Percentiles rank a stretch among this genome's conserved stretches.
Evolutionary conservation across 441 rosid species (phyloP).

Genomic region (Gossypium laxum): DNA sequence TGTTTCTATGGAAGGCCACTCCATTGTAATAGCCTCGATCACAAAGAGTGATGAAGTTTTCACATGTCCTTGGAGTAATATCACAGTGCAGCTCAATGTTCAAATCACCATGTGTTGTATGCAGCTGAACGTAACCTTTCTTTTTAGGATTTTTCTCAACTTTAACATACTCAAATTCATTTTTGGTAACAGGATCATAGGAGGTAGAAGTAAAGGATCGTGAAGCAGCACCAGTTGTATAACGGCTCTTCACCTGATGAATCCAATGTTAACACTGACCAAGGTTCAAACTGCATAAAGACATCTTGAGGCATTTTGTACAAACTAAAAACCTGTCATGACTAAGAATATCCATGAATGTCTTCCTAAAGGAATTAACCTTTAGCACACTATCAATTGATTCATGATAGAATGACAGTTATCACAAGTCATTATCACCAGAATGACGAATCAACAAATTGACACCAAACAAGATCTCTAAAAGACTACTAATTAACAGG

Average conservation of each 20-base stretch:
- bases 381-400: background rate
- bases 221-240: slow-evolving; percentile 84
- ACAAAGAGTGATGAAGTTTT: slow-evolving; percentile 78
- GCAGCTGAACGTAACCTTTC: slow-evolving; percentile 90
- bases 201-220: slow-evolving; percentile 88
- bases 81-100: slow-evolving; percentile 91
- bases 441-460: background rate
- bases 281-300: background rate
- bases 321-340: background rate
- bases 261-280: slow-evolving; percentile 21
- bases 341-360: slow-evolving; percentile 1
- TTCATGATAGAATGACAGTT: background rate
- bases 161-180: slow-evolving; percentile 72
- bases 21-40: slow-evolving; percentile 81
- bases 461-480: background rate
- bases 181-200: slow-evolving; percentile 77
- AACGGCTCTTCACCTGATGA: slow-evolving; percentile 74
- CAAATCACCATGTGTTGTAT: slow-evolving; percentile 81
- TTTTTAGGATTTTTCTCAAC: slow-evolving; percentile 87
- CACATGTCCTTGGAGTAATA: slow-evolving; percentile 82
- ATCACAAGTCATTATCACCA: background rate
- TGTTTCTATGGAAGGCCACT: slow-evolving; percentile 68
- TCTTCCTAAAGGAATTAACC: background rate
- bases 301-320: background rate
- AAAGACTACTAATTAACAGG: background rate